Evolutionary conservation across 2,329 filamentous ascomycete species (phyloP), one percentile per base, ranked within the genome.

Genomic region (Venturia nashicola): DNA sequence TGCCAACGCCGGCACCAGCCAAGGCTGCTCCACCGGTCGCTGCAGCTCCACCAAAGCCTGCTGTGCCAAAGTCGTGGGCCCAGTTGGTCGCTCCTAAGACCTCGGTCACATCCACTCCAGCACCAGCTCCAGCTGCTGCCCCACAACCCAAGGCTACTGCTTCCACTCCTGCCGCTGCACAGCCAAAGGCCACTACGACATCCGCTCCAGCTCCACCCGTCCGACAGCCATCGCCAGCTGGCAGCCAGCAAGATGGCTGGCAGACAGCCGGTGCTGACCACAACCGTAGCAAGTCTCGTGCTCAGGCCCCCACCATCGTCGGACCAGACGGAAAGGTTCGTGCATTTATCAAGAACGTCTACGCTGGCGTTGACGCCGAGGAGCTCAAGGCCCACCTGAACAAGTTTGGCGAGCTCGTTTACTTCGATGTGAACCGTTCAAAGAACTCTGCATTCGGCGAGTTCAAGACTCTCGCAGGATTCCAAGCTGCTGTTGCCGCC

Each of bases 381-480:
- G 84, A 90, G 59, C 80, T 99, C 65, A 87, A 83, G 75, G 80
- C 82, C 62, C 82, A 85, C 63, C 80, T 99, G 61, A 81, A 85
- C 69, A 84, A 86, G 69, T 91, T 87, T 62, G 85, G 84, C 67
- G 84, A 86, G 72, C 73, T 87, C 59, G 77, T 78, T 66, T 85
- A 86, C 72, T 84, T 86, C 69, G 84, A 87, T 71, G 81, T 87
- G 68, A 85, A 80, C 73, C 82, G 84, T 67, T 77, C 76, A 71
- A 97, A 96, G 89, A 97, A 94, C 82, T 97, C 91, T 72, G 94
- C 94, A 34, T 97, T 97, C 73, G 90, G 97, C 66, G 94, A 99
- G 75, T 99, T 94, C 76, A 88, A 86, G 72, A 89, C 87, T 59
- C 74, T 85, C 27, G 86, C 91, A 64, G 91, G 86, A 59, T 97